Base-by-base conservation (phyloP, 192 early-diverging fungal species). In the Borealophlyctis nickersoniae region DNA sequence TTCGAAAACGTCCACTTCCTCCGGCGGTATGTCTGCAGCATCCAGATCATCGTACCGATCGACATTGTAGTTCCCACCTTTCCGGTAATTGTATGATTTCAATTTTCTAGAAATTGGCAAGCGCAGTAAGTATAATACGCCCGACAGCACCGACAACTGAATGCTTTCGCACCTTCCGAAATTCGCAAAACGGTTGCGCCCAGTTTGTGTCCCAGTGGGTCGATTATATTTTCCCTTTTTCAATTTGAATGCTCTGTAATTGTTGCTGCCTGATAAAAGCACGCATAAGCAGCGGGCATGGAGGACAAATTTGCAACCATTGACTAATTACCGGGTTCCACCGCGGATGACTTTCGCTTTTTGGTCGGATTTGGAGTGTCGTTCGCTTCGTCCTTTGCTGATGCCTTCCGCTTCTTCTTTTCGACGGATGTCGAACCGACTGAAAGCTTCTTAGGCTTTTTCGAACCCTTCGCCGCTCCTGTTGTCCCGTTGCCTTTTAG, bases 221-320 rank as follows among this genome's bases (percentile, higher is more conserved):
- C 14, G 16, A 7, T 14, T 58, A 26, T 11, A 9, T 16, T 55
- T 34, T 55, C 32, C 26, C 53, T n/a, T 7, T n/a, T 63, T 63
- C 5, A 63, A 29, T 19, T 63, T 62, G 27, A 63, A 49, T 9
- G 34, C 39, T 13, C 62, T 9, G 28, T 63, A 63, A 27, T 63
- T 63, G 24, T 7, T 22, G 34, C 28, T 63, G 14, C 24, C 58
- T 45, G n/a, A n/a, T n/a, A n/a, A n/a, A n/a, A n/a, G n/a, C n/a
- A n/a, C n/a, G n/a, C n/a, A n/a, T n/a, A n/a, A n/a, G n/a, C n/a
- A n/a, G n/a, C n/a, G n/a, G n/a, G n/a, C n/a, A n/a, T n/a, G n/a
- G n/a, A n/a, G n/a, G n/a, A n/a, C n/a, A n/a, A n/a, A n/a, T n/a
- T n/a, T n/a, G n/a, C n/a, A n/a, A n/a, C n/a, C n/a, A n/a, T n/a